phyloP scores from a whole-genome alignment of 495 filamentous ascomycete genomes.

The Oleoguttula mirabilis region DNA sequence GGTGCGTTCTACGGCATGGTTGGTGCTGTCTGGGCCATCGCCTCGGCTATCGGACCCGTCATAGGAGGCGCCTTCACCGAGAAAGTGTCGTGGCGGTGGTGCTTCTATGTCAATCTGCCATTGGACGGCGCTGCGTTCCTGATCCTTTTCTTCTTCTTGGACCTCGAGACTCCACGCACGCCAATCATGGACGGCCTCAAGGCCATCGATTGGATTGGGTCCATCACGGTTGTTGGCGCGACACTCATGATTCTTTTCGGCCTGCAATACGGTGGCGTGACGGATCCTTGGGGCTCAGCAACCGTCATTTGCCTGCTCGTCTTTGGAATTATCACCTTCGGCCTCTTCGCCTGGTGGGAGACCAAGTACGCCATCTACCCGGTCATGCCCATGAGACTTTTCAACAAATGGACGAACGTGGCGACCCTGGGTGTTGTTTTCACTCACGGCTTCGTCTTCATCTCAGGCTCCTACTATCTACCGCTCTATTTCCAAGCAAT shows the following conservation, averaged over 20 bases:
- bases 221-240: conserved; percentile 55
- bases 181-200: conserved; percentile 56
- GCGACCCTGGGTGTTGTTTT: conserved; percentile 47
- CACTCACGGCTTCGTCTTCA: conserved; percentile 62
- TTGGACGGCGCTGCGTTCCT: conserved; percentile 57
- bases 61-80: conserved; percentile 33
- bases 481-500: conserved; percentile 55
- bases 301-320: conserved; percentile 68
- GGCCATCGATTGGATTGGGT: conserved; percentile 65
- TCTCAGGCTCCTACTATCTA: conserved; percentile 54
- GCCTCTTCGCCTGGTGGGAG: conserved; percentile 55
- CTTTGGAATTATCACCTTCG: conserved; percentile 54
- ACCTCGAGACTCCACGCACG: conserved; percentile 65
- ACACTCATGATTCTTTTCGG: conserved; percentile 75
- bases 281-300: conserved; percentile 62
- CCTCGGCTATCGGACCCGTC: conserved; percentile 31
- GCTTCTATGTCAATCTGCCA: conserved; percentile 43
- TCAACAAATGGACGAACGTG: conserved; percentile 46
- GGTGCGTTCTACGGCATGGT: conserved; percentile 33
- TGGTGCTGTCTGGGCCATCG: conserved; percentile 34
- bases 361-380: conserved; percentile 63
- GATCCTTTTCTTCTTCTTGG: conserved; percentile 57
- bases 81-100: conserved; percentile 40
- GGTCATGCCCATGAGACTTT: conserved; percentile 62
- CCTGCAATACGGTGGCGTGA: conserved; percentile 64